These are phyloP conservation scores for Trypanosoma brucei DNA, from an alignment of 208 protist species.

Conservation along the genomic window DNA sequence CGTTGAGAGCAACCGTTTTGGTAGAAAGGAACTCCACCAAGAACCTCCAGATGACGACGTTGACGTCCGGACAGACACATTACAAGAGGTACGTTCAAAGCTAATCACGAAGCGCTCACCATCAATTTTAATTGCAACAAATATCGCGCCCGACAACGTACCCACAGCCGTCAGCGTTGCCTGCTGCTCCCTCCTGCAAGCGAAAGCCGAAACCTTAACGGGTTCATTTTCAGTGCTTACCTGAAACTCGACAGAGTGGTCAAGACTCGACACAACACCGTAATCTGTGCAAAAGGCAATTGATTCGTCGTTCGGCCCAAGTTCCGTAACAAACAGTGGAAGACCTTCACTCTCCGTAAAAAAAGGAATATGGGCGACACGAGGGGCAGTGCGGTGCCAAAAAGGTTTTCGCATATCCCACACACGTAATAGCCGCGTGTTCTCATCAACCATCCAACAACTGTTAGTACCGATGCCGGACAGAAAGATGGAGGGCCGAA, in stretches of 20 bases:
- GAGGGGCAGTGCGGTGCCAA: slow-evolving; percentile 47
- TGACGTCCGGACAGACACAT: slow-evolving; percentile 11
- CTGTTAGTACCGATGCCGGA: slow-evolving; percentile 61
- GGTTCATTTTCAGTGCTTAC: slow-evolving; percentile 35
- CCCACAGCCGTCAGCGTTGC: slow-evolving; percentile 54
- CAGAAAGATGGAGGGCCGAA: slow-evolving; percentile 37
- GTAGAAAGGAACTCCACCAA: slow-evolving; percentile 21
- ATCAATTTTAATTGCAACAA: slow-evolving; percentile 60
- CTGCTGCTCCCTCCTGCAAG: slow-evolving; percentile 41
- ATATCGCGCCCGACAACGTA: slow-evolving; percentile 40
- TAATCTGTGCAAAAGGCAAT: slow-evolving; percentile 76
- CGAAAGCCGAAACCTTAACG: slow-evolving; percentile 50
- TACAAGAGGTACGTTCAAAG: slow-evolving; percentile 33
- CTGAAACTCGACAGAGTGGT: slow-evolving; percentile 75
- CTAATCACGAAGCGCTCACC: slow-evolving; percentile 49
- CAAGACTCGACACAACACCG: slow-evolving; percentile 71
- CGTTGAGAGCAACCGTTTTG: slow-evolving; percentile 1
- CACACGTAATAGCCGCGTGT: slow-evolving; percentile 52
- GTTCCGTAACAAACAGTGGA: slow-evolving; percentile 73
- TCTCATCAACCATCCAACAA: slow-evolving; percentile 78
- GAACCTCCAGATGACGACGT: slow-evolving; percentile 19
- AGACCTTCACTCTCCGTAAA: slow-evolving; percentile 55
- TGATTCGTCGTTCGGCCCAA: slow-evolving; percentile 51
- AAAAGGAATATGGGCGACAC: slow-evolving; percentile 59
- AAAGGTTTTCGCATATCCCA: slow-evolving; percentile 56